These are phyloP conservation scores for Trichomonascaceae sp. DNA, from an alignment of 1,139 yeast species.

Conservation along the genomic window DNA sequence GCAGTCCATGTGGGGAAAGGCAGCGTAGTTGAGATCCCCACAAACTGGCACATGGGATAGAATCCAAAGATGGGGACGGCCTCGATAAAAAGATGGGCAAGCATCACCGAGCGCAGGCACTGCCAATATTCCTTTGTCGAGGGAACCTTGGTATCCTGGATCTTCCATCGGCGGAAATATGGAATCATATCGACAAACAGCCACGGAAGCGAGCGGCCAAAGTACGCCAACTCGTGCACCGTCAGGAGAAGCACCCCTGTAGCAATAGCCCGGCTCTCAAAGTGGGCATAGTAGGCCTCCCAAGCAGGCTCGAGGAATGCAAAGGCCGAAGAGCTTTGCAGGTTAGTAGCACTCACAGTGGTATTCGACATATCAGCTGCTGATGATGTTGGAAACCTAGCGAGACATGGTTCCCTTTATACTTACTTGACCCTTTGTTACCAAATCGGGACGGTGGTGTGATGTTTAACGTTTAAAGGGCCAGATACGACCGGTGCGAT, in stretches of 20 bases:
- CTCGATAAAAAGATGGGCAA: slow-evolving; percentile 80
- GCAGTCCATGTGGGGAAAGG: slow-evolving; percentile 63
- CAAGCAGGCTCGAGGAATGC: slow-evolving; percentile 43
- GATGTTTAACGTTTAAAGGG: no score
- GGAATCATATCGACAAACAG: slow-evolving; percentile 63
- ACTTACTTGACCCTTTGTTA: no score
- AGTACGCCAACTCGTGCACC: slow-evolving; percentile 69
- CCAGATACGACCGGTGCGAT: no score
- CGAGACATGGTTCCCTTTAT: not conserved
- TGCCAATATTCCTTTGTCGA: slow-evolving; percentile 77
- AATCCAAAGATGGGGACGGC: slow-evolving; percentile 93
- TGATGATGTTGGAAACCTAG: not conserved
- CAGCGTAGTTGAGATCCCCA: slow-evolving; percentile 60
- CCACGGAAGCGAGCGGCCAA: slow-evolving; percentile 82
- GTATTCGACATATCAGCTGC: no score
- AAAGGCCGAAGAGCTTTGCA: no score
- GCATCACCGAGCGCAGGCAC: slow-evolving; percentile 70
- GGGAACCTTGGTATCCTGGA: slow-evolving; percentile 72
- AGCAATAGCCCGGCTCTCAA: slow-evolving; percentile 67
- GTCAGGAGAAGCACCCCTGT: slow-evolving; percentile 68
- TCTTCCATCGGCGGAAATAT: slow-evolving; percentile 62
- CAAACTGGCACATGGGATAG: slow-evolving; percentile 71
- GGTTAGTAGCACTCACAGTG: not conserved
- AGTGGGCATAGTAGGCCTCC: slow-evolving; percentile 67
- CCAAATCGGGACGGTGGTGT: no score